Base-by-base conservation (phyloP, 345 rosid species). In the Gossypium thurberi region DNA sequence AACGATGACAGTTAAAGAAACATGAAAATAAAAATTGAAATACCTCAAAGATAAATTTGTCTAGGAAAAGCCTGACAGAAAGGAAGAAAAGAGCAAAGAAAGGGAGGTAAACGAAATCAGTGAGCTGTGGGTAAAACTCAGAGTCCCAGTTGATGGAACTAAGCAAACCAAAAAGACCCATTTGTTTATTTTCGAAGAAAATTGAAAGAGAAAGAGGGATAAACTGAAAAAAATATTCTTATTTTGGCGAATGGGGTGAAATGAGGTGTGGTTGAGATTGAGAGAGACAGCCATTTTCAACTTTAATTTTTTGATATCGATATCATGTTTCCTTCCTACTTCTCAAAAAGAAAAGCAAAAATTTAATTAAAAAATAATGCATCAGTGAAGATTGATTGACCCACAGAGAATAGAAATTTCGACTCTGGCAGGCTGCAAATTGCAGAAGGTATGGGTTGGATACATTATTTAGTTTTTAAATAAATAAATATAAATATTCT, bases 11-110 rank as follows among this genome's bases (percentile, higher is more conserved):
- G 15, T 17, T 25, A 4, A 67, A 66, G 21, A 13, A 43, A 20
- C n/a, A 43, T 47, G 33, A 23, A 10, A 10, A 23, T 10, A 50
- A 1, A n/a, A n/a, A 6, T 37, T 37, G 57, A 17, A 7, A 9
- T n/a, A 65, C 69, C 69, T 65, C 69, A 44, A 44, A 65, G n/a
- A 44, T n/a, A 44, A 65, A 20, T 11, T 65, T 65, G 69, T 65
- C 53, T 4, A 65, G 53, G 53, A 44, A 44, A 65, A 65, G 11
- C 69, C 69, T 20, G 37, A 65, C 4, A 65, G 53, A 3, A 65
- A 28, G 69, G 53, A 65, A 65, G 52, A 65, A 40, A 44, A 65
- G n/a, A 44, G 33, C 69, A 12, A 65, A 65, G n/a, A 65, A 65
- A 65, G 69, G 69, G 25, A 65, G 17, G 53, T 20, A 11, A n/a